Conservation (phyloP, 176 grass and related monocot species). For the Zea luxurians region DNA sequence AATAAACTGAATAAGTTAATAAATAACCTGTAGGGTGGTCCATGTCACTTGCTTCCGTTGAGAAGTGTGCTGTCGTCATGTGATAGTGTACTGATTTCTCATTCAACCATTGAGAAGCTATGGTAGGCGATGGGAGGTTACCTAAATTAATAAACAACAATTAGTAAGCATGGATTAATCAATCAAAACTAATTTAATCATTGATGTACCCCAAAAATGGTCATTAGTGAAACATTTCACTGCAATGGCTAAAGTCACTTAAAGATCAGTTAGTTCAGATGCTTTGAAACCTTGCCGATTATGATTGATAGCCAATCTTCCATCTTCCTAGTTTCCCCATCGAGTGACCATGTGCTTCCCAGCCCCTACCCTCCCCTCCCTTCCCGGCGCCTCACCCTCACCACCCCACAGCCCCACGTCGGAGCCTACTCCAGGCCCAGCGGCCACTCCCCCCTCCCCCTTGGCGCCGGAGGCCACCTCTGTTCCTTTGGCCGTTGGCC, state of each 20-base stretch:
- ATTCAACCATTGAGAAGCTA: slow-evolving; percentile 35
- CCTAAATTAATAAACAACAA: slow-evolving; percentile 44
- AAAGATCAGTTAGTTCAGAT: not conserved
- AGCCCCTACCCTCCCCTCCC: too few relatives aligned
- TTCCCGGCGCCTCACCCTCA: too few relatives aligned
- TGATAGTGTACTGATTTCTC: slow-evolving; percentile 39
- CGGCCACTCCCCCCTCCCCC: too few relatives aligned
- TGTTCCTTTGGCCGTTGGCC: too few relatives aligned
- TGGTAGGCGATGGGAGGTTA: slow-evolving; percentile 27
- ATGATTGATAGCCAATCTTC: too few relatives aligned
- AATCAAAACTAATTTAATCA: not conserved
- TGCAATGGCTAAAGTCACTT: slow-evolving; percentile 9
- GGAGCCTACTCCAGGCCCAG: too few relatives aligned
- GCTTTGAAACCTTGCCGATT: too few relatives aligned
- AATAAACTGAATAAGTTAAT: slow-evolving; percentile 5
- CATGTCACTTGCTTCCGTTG: slow-evolving; percentile 62
- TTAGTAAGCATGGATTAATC: slow-evolving; percentile 25
- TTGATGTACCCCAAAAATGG: not conserved
- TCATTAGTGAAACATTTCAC: not conserved
- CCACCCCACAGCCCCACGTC: too few relatives aligned
- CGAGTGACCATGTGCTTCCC: too few relatives aligned
- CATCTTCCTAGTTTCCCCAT: too few relatives aligned
- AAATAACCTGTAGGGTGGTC: slow-evolving; percentile 59
- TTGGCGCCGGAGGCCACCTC: too few relatives aligned
- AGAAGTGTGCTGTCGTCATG: slow-evolving; percentile 42